phyloP scores from a whole-genome alignment of 2,329 filamentous ascomycete genomes.

The Claviceps pazoutovae region DNA sequence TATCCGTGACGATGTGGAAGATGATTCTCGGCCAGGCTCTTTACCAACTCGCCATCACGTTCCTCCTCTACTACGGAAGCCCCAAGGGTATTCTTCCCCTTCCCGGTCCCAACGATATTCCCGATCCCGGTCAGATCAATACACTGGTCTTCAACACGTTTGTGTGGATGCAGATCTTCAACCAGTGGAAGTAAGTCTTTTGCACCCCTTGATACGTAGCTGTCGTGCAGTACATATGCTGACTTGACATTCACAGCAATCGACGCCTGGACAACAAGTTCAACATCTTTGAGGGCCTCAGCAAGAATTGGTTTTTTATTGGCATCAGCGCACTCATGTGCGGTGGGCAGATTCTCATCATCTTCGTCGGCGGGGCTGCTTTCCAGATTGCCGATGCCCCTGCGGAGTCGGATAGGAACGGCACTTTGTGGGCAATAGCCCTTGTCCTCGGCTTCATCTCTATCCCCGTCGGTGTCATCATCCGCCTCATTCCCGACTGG shows the following conservation, averaged over 20 bases:
- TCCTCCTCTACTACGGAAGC: constrained; percentile 70
- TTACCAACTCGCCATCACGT: constrained; percentile 70
- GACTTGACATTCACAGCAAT: constrained; percentile 38
- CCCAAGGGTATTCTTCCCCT: constrained; percentile 19
- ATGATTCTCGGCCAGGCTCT: constrained; percentile 92
- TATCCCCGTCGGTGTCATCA: constrained; percentile 65
- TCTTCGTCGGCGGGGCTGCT: constrained; percentile 70
- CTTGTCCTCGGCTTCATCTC: constrained; percentile 74
- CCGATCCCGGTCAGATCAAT: constrained; percentile 36
- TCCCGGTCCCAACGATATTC: constrained; percentile 36
- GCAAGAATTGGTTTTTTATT: constrained; percentile 78
- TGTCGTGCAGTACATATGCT: constrained; percentile 1
- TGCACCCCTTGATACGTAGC: no score
- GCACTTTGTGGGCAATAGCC: constrained; percentile 70
- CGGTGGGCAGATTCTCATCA: constrained; percentile 76
- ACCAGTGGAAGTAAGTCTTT: constrained; percentile 72
- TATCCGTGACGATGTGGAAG: constrained; percentile 95
- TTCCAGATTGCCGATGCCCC: constrained; percentile 50
- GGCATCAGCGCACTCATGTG: constrained; percentile 77
- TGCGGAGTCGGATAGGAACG: constrained; percentile 36
- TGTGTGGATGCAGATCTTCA: constrained; percentile 99
- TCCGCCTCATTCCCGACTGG: constrained; percentile 71
- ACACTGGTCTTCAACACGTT: constrained; percentile 96
- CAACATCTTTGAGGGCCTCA: constrained; percentile 87
- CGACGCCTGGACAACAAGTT: constrained; percentile 86